Evolutionary conservation across 192 early-diverging fungal species (phyloP).

Genomic region (Coemansia sp.): DNA sequence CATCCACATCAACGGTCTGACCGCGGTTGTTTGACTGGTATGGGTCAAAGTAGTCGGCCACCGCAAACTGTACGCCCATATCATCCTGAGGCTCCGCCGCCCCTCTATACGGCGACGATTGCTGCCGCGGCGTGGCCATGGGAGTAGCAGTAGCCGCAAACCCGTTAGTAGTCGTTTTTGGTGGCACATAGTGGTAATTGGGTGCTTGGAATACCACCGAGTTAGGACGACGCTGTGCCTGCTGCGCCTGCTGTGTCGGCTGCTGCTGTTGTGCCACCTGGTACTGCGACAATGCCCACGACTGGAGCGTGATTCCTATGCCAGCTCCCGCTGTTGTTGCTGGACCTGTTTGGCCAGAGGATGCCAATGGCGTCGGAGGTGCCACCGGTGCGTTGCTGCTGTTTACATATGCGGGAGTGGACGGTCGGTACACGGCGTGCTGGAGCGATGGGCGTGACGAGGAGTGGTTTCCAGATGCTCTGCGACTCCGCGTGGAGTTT

Average conservation of each 20-base stretch:
- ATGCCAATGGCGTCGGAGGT: neutral
- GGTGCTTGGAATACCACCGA: conserved; percentile 32
- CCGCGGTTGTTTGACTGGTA: conserved; percentile 31
- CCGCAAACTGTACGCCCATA: conserved; percentile 20
- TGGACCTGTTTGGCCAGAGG: neutral
- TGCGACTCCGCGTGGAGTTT: conserved; percentile 48
- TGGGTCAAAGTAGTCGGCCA: conserved; percentile 52
- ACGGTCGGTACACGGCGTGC: conserved; percentile 22
- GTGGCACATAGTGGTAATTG: conserved; percentile 34
- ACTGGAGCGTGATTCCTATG: conserved; percentile 38
- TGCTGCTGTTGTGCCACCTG: conserved; percentile 17
- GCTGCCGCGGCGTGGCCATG: conserved; percentile 11
- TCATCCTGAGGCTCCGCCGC: neutral
- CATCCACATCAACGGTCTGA: conserved; percentile 36
- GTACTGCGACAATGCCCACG: conserved; percentile 49
- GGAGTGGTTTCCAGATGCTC: conserved; percentile 35
- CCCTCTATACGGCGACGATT: conserved; percentile 10
- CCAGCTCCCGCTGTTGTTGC: conserved; percentile 8
- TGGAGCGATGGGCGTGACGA: conserved; percentile 35
- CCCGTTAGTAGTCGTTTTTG: neutral
- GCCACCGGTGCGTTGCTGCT: neutral
- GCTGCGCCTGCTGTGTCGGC: conserved; percentile 12
- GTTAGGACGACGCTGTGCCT: neutral
- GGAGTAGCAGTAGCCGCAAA: neutral
- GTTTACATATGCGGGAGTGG: conserved; percentile 7